Evolutionary conservation across 2,329 filamentous ascomycete genomes (phyloP).

Genomic region (Talaromyces sp.): DNA sequence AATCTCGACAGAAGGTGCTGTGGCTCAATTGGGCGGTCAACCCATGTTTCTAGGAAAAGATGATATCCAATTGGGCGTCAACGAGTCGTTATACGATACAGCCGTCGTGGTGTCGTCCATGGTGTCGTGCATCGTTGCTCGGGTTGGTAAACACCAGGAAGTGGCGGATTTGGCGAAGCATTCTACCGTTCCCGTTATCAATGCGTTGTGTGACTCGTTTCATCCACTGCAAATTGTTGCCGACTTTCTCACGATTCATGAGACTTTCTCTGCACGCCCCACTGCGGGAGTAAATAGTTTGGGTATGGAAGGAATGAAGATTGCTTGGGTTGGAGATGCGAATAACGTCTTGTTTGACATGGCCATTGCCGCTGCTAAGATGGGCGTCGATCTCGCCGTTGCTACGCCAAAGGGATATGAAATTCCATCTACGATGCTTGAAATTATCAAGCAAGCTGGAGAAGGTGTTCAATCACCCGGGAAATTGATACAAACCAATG

Average conservation of each 20-base stretch:
- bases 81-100: slow-evolving; percentile 93
- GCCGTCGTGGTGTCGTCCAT: slow-evolving; percentile 90
- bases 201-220: slow-evolving; percentile 83
- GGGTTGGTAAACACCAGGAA: slow-evolving; percentile 74
- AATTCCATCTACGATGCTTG: slow-evolving; percentile 71
- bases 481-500: slow-evolving; percentile 68
- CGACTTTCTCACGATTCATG: slow-evolving; percentile 86
- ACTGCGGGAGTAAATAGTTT: slow-evolving; percentile 47
- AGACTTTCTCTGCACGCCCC: slow-evolving; percentile 61
- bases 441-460: slow-evolving; percentile 66
- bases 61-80: slow-evolving; percentile 92
- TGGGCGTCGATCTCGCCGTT: slow-evolving; percentile 80
- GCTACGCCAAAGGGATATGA: slow-evolving; percentile 82
- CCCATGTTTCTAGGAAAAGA: slow-evolving; percentile 96
- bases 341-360: slow-evolving; percentile 97
- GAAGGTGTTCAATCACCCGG: slow-evolving; percentile 58
- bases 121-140: slow-evolving; percentile 78
- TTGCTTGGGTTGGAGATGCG: slow-evolving; percentile 94
- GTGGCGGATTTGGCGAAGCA: slow-evolving; percentile 67
- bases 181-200: slow-evolving; percentile 77
- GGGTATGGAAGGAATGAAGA: slow-evolving; percentile 76
- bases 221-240: slow-evolving; percentile 94
- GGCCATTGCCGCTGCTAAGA: slow-evolving; percentile 80
- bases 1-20: slow-evolving; percentile 87
- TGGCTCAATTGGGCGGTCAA: slow-evolving; percentile 83